Conservation (phyloP, 2,329 filamentous ascomycete genomes). For the Ophiostoma triangulosporum region DNA sequence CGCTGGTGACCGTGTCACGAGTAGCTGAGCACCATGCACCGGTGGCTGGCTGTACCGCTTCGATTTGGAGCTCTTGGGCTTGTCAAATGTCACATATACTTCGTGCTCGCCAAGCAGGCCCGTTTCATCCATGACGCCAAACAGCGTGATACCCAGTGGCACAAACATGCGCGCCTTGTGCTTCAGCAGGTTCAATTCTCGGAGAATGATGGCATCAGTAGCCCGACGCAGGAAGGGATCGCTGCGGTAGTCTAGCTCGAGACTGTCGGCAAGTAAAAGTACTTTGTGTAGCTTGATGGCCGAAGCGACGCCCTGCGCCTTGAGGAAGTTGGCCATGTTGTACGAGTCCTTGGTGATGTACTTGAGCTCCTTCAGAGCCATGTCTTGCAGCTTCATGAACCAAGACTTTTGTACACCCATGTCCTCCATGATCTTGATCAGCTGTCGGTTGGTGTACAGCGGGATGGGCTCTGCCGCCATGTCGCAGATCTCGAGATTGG, state of each 20-base stretch:
- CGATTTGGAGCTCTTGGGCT: conserved; percentile 6
- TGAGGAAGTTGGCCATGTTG: conserved; percentile 55
- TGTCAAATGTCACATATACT: conserved; percentile 44
- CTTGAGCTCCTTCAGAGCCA: conserved; percentile 47
- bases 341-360: conserved; percentile 40
- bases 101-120: conserved; percentile 51
- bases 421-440: conserved; percentile 81
- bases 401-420: conserved; percentile 44
- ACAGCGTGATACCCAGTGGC: conserved; percentile 56
- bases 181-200: conserved; percentile 60
- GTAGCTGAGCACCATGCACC: conserved; percentile 27
- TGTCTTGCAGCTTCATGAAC: conserved; percentile 51
- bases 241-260: conserved; percentile 50
- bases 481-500: conserved; percentile 59
- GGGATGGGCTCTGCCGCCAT: conserved; percentile 52
- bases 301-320: conserved; percentile 45
- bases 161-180: conserved; percentile 66
- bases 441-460: conserved; percentile 61
- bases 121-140: conserved; percentile 76
- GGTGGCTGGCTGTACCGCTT: conserved; percentile 14
- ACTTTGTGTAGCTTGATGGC: conserved; percentile 47
- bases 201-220: conserved; percentile 57
- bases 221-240: conserved; percentile 58
- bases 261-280: conserved; percentile 41
- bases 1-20: conserved; percentile 68